These are phyloP conservation scores for Clathrospora elynae DNA, from an alignment of 2,329 filamentous ascomycete species.

Conservation along the genomic window DNA sequence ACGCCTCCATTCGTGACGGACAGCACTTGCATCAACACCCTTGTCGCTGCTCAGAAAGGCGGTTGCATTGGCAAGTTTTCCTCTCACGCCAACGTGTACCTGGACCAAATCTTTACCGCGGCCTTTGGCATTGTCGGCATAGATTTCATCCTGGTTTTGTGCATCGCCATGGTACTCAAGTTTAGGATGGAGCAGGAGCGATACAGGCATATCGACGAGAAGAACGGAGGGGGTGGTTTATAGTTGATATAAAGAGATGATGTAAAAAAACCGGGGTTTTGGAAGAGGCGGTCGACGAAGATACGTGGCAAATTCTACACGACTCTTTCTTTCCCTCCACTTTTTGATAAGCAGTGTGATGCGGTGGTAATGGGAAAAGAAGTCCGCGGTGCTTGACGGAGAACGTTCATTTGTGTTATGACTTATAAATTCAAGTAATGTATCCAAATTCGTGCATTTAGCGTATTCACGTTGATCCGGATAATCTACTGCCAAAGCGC, in stretches of 20 bases:
- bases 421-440: too few species aligned
- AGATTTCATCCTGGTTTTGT: slow-evolving; percentile 70
- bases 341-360: slow-evolving; percentile 14
- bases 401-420: too few species aligned
- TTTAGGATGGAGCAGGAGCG: slow-evolving; percentile 79
- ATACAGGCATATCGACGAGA: slow-evolving; percentile 81
- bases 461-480: too few species aligned
- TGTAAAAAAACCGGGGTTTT: slow-evolving; percentile 18
- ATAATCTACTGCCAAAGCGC: too few species aligned
- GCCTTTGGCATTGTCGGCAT: slow-evolving; percentile 77
- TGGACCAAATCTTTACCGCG: slow-evolving; percentile 78
- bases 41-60: slow-evolving; percentile 70
- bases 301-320: slow-evolving; percentile 19
- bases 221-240: slow-evolving; percentile 54
- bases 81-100: slow-evolving; percentile 70
- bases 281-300: slow-evolving; percentile 21
- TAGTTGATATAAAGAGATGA: slow-evolving; percentile 18
- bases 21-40: slow-evolving; percentile 68
- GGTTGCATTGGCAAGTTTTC: slow-evolving; percentile 73
- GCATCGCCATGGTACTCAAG: slow-evolving; percentile 76
- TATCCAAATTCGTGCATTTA: too few species aligned
- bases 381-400: slow-evolving; percentile 30
- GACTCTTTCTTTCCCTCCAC: slow-evolving; percentile 29
- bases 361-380: slow-evolving; percentile 24
- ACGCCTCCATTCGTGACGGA: slow-evolving; percentile 74